A percentile compares a stretch with the other conserved stretches of the same genome.
These are phyloP conservation scores for Mimosa bimucronata DNA, from an alignment of 306 rosid species.

Conservation along the genomic window DNA sequence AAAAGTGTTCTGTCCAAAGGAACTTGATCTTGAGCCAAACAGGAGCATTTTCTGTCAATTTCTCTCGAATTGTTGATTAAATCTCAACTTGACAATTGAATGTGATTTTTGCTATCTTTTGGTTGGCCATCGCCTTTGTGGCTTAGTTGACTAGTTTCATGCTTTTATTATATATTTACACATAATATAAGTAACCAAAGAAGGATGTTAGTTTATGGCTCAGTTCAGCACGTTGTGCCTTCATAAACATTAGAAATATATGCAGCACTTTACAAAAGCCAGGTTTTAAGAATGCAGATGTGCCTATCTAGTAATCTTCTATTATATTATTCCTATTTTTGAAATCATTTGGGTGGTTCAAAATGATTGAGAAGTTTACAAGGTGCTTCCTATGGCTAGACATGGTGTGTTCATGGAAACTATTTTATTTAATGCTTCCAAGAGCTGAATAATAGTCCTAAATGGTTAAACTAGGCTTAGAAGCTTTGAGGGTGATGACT, in stretches of 20 bases:
- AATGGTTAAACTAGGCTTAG: too few species aligned
- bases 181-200: too few species aligned
- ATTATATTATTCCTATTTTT: not conserved
- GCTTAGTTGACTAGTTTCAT: conserved; percentile 1
- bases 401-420: not conserved
- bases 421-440: too few species aligned
- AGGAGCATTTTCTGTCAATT: conserved; percentile 2
- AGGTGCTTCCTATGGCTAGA: not conserved
- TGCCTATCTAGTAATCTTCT: not conserved
- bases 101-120: not conserved
- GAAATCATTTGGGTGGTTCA: not conserved
- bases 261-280: not conserved
- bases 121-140: not conserved
- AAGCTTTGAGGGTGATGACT: too few species aligned
- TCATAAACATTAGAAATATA: not conserved
- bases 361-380: not conserved
- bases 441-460: too few species aligned
- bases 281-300: not conserved
- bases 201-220: not conserved
- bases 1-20: not conserved
- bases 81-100: not conserved
- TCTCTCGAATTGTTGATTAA: conserved; percentile 1
- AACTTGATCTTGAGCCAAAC: not conserved
- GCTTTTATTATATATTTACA: not conserved
- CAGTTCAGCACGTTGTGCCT: not conserved